Evolutionary conservation across 768 basidiomycete genomes (phyloP).

Genomic region (Boletus insuetus): DNA sequence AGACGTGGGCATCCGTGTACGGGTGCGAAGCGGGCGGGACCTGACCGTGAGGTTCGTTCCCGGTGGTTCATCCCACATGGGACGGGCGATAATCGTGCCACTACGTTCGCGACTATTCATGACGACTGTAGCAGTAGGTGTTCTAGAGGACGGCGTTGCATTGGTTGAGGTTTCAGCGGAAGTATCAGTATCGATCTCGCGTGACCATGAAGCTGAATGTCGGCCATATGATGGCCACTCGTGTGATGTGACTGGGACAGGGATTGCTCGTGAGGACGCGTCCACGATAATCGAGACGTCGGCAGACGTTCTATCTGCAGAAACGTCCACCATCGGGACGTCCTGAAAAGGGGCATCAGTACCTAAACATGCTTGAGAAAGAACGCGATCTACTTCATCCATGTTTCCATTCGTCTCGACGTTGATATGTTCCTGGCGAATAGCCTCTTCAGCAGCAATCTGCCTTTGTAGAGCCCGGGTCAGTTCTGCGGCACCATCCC

Average conservation of each 20-base stretch:
- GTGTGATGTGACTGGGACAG: conserved; percentile 19
- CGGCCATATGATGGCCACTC: conserved; percentile 18
- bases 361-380: neutral
- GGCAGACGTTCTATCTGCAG: conserved; percentile 10
- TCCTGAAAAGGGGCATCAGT: conserved; percentile 28
- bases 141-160: conserved; percentile 58
- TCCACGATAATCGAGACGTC: conserved; percentile 27
- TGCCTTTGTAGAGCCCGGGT: conserved; percentile 57
- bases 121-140: conserved; percentile 61
- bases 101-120: conserved; percentile 65
- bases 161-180: conserved; percentile 61
- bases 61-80: conserved; percentile 51
- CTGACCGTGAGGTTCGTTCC: conserved; percentile 22
- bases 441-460: conserved; percentile 37
- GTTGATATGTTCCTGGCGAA: conserved; percentile 7
- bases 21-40: conserved; percentile 33
- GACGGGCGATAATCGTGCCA: conserved; percentile 70
- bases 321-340: conserved; percentile 32
- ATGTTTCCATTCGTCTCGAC: conserved; percentile 3
- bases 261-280: conserved; percentile 15
- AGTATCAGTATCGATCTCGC: conserved; percentile 56
- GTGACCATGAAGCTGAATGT: conserved; percentile 23
- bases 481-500: conserved; percentile 53
- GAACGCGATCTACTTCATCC: conserved; percentile 27
- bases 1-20: conserved; percentile 33